phyloP scores from a whole-genome alignment of 2,329 filamentous ascomycete species.

The Fusarium chaquense region DNA sequence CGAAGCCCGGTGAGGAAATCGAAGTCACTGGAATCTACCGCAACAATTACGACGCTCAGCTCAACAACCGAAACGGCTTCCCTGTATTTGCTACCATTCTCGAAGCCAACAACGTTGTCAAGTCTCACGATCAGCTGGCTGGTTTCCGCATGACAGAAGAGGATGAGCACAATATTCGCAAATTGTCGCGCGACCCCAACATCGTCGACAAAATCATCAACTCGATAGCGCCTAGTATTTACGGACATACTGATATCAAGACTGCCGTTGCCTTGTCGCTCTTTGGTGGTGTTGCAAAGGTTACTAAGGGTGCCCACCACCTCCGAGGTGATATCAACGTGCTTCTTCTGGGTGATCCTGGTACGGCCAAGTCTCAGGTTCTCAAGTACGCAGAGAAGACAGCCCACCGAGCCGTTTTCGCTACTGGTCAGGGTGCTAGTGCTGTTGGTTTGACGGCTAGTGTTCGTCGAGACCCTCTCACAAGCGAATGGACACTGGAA shows the following conservation, averaged over 20 bases:
- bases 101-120: slow-evolving; percentile 97
- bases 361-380: slow-evolving; percentile 97
- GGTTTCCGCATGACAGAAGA: slow-evolving; percentile 96
- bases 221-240: slow-evolving; percentile 97
- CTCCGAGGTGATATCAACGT: slow-evolving; percentile 99
- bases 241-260: slow-evolving; percentile 96
- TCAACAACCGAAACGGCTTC: slow-evolving; percentile 99
- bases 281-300: slow-evolving; percentile 94
- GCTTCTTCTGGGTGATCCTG: slow-evolving; percentile 92
- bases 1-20: slow-evolving; percentile 97
- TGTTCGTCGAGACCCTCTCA: slow-evolving; percentile 94
- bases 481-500: slow-evolving; percentile 96
- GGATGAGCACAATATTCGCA: slow-evolving; percentile 91
- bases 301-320: slow-evolving; percentile 86
- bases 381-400: slow-evolving; percentile 99
- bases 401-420: slow-evolving; percentile 95
- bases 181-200: slow-evolving; percentile 86
- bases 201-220: slow-evolving; percentile 93
- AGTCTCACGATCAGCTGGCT: slow-evolving; percentile 96
- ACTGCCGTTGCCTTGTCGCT: slow-evolving; percentile 94
- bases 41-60: slow-evolving; percentile 97
- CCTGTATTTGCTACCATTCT: slow-evolving; percentile 98
- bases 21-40: slow-evolving; percentile 97
- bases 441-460: slow-evolving; percentile 98
- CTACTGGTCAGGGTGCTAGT: slow-evolving; percentile 95